phyloP scores from a whole-genome alignment of 2,329 filamentous ascomycete species.

The Exophiala calicioides region DNA sequence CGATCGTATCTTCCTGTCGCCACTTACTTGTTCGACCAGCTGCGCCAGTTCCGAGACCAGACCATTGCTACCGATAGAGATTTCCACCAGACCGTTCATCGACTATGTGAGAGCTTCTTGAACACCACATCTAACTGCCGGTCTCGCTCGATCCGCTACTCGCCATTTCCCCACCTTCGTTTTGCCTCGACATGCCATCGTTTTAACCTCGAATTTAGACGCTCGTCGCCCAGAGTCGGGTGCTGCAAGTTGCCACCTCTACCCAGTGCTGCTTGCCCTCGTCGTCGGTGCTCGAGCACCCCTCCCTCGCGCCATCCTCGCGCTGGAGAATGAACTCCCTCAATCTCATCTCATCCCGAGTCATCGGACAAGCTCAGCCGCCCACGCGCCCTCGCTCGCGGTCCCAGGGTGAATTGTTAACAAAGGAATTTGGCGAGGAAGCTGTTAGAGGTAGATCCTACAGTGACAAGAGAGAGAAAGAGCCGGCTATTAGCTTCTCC shows the following conservation, averaged over 20 bases:
- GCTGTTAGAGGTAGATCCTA: conserved; percentile 45
- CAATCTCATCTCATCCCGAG: conserved; percentile 87
- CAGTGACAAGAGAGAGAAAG: conserved; percentile 40
- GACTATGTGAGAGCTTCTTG: conserved; percentile 19
- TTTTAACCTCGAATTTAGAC: conserved; percentile 6
- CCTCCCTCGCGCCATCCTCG: conserved; percentile 9
- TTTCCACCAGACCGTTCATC: background rate
- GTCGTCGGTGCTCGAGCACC: background rate
- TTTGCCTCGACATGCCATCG: conserved; percentile 14
- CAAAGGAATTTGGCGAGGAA: conserved; percentile 36
- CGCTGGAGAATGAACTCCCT: conserved; percentile 77
- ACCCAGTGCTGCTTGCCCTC: conserved; percentile 3
- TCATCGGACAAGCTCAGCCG: conserved; percentile 61
- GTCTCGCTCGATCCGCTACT: conserved; percentile 1
- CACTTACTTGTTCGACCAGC: background rate
- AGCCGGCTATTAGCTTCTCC: conserved; percentile 34
- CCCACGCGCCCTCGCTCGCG: conserved; percentile 56
- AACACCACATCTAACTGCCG: conserved; percentile 7
- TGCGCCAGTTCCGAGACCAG: conserved; percentile 2
- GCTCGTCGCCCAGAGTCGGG: conserved; percentile 3
- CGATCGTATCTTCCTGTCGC: too few species aligned
- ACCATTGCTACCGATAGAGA: background rate
- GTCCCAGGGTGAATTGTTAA: conserved; percentile 52
- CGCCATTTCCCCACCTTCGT: conserved; percentile 8
- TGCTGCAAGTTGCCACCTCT: conserved; percentile 6